Evolutionary conservation across 495 filamentous ascomycete genomes (phyloP), one percentile per base, ranked within the genome.

Genomic region (Xylaria intraflava): DNA sequence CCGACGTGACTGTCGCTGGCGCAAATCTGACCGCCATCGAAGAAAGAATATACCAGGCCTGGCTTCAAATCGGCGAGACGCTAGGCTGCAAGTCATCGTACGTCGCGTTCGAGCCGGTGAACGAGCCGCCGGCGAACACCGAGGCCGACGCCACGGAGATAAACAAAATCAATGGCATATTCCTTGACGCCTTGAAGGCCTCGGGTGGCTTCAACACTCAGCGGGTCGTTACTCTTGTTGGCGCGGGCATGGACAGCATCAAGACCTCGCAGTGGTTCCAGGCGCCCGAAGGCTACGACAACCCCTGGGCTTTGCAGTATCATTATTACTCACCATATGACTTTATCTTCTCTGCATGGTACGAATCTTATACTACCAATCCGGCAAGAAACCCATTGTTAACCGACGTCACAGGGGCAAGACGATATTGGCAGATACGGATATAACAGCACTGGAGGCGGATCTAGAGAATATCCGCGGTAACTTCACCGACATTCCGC

Each of bases 301-400:
- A 82, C 41, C 81, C 81, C 3, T 84, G 76, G 66, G 81, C 79
- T 4, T 69, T 84, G 42, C 81, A 85, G 58, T 81, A 83, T 62
- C 81, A 83, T 52, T 83, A 83, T 59, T 85, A 84, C 62, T 77
- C 72, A 43, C 82, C 82, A 23, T 83, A 64, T 53, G 56, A 62
- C n/a, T 68, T 65, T 39, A 61, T 69, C 36, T 65, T 61, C 31
- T 23, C 39, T 9, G 56, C 54, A 11, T 67, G 56, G 55, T 56
- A 35, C 55, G 38, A 19, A 19, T 24, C 40, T 31, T 9, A 51
- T 70, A 4, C 66, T 72, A 57, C n/a, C n/a, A 46, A 60, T 10
- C 33, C 5, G 62, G 42, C 42, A 45, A 38, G 49, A 24, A 30
- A 22, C 20, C 43, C 38, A n/a, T 55, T 72, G 69, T 74, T 62